These are phyloP conservation scores for Dissophora ornata DNA, from an alignment of 192 early-diverging fungal genomes.

Conservation along the genomic window DNA sequence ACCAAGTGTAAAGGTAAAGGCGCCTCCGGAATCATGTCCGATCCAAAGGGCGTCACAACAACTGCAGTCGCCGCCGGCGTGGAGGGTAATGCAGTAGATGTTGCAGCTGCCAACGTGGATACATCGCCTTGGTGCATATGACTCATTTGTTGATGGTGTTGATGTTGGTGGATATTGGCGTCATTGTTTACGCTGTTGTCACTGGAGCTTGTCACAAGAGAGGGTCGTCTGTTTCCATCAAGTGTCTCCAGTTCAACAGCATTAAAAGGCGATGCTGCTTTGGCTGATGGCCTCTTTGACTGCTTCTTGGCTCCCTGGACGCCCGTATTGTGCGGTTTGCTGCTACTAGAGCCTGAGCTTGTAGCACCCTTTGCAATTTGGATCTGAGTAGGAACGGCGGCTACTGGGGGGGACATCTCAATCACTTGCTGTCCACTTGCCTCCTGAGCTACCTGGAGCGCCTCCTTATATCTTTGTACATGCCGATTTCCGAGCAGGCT, in stretches of 20 bases:
- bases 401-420: neutral
- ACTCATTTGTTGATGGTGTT: neutral
- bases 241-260: neutral
- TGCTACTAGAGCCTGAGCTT: neutral
- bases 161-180: neutral
- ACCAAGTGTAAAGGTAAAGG: conserved; percentile 26
- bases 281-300: neutral
- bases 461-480: conserved; percentile 33
- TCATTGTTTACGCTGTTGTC: neutral
- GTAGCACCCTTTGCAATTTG: conserved; percentile 11
- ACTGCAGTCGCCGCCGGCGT: neutral
- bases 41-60: conserved; percentile 23
- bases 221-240: neutral
- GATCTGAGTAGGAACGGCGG: conserved; percentile 6
- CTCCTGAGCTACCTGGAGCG: conserved; percentile 29
- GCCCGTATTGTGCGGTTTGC: too few relatives aligned
- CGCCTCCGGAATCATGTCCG: conserved; percentile 15
- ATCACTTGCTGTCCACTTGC: conserved; percentile 33
- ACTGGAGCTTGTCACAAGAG: neutral
- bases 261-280: neutral
- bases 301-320: too few relatives aligned
- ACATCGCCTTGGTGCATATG: neutral
- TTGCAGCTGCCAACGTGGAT: neutral
- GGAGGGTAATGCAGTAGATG: neutral
- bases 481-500: conserved; percentile 22